phyloP scores from a whole-genome alignment of 441 rosid genomes.

The Pelargonium cotyledonis region DNA sequence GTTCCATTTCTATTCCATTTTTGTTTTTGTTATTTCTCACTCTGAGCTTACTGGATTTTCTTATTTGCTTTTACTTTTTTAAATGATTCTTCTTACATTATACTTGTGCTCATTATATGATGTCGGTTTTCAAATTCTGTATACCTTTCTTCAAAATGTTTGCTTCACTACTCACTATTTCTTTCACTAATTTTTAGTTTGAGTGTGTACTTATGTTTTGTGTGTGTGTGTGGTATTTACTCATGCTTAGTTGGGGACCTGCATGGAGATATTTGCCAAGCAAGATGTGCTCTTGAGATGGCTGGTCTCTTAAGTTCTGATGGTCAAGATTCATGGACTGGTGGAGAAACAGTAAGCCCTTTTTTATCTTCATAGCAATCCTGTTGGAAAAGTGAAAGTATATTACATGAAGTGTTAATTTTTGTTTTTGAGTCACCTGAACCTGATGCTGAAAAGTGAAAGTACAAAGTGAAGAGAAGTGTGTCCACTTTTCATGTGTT shows the following conservation, averaged over 20 bases:
- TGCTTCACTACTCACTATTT: no score
- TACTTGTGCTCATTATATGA: no score
- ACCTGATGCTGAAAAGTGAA: background rate
- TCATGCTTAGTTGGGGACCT: constrained; percentile 68
- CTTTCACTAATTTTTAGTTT: no score
- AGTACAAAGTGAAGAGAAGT: background rate
- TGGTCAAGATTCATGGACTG: constrained; percentile 65
- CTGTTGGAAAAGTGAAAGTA: no score
- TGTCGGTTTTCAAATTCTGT: no score
- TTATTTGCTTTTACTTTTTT: no score
- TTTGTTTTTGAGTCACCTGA: background rate
- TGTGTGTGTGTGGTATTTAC: no score
- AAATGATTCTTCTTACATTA: no score
- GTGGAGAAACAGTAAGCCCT: constrained; percentile 57
- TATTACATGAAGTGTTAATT: background rate
- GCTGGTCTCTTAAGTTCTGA: constrained; percentile 79
- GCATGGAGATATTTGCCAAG: constrained; percentile 79
- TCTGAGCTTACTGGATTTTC: background rate
- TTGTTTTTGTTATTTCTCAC: background rate
- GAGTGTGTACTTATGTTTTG: no score
- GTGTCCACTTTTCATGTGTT: background rate
- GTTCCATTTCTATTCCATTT: constrained; percentile 26
- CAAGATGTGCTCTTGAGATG: constrained; percentile 66
- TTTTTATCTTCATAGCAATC: background rate
- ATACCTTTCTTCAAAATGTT: no score